Percentiles rank a stretch among this genome's conserved stretches.
Evolutionary conservation across 257 asterid species (phyloP).

Genomic region (Galeopsis tetrahit): DNA sequence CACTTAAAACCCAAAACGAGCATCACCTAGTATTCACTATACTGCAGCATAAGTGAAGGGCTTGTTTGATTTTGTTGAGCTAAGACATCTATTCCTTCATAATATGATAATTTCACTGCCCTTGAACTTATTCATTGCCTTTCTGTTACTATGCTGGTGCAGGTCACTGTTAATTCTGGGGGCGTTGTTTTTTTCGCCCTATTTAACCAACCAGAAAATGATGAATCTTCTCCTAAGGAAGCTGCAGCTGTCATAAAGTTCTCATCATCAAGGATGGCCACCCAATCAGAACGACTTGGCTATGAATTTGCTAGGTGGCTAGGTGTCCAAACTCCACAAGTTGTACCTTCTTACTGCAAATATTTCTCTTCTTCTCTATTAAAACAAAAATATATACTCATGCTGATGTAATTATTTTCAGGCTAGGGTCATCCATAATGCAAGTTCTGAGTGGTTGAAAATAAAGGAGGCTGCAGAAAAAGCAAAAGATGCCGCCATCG

Average conservation of each 20-base stretch:
- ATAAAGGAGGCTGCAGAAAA: conserved; percentile 94
- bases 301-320: conserved; percentile 99
- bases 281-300: conserved; percentile 98
- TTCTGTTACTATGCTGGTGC: conserved; percentile 35
- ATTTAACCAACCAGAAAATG: conserved; percentile 74
- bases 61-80: conserved; percentile 15
- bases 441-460: conserved; percentile 90
- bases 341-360: conserved; percentile 57
- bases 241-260: conserved; percentile 97
- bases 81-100: conserved; percentile 1
- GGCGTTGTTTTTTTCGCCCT: conserved; percentile 97
- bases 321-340: conserved; percentile 98
- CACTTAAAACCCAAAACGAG: too few species aligned
- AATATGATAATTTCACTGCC: conserved; percentile 1
- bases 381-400: conserved; percentile 26
- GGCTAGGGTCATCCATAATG: conserved; percentile 93
- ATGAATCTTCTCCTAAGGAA: conserved; percentile 74
- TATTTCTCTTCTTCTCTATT: conserved; percentile 32
- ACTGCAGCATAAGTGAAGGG: not conserved
- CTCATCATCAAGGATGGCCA: conserved; percentile 98
- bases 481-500: conserved; percentile 71
- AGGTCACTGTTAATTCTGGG: conserved; percentile 99
- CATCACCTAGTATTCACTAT: not conserved
- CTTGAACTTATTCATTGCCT: conserved; percentile 34
- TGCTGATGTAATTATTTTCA: conserved; percentile 37